Evolutionary conservation across 2,329 filamentous ascomycete genomes (phyloP).

Genomic region (Basipetospora sp.): DNA sequence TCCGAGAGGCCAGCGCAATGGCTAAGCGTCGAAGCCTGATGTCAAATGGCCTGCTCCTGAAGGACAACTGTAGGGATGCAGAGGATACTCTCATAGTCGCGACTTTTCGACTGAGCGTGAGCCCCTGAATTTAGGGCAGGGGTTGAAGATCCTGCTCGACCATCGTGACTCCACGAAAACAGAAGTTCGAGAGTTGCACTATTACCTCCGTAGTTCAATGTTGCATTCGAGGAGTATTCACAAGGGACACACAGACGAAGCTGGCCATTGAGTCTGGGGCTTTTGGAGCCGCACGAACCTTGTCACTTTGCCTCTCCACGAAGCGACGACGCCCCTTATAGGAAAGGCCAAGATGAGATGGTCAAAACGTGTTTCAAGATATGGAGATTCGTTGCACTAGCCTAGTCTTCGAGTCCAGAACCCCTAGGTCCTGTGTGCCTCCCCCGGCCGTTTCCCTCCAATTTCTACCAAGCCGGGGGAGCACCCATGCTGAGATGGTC

Average conservation of each 20-base stretch:
- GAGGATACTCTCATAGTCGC: too few relatives aligned
- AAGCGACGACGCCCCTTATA: background rate
- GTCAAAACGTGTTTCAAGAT: conserved; percentile 7
- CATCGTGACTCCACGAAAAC: too few relatives aligned
- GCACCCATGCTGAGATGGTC: conserved; percentile 2
- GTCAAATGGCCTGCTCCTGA: too few relatives aligned
- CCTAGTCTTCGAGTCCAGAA: background rate
- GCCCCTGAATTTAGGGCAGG: too few relatives aligned
- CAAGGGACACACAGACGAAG: background rate
- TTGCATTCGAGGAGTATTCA: too few relatives aligned
- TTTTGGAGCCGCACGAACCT: background rate
- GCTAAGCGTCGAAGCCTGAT: too few relatives aligned
- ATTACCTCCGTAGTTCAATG: too few relatives aligned
- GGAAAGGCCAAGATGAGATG: conserved; percentile 4
- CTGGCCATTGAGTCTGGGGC: background rate
- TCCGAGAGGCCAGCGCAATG: too few relatives aligned
- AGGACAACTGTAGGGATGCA: too few relatives aligned
- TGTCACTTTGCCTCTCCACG: background rate
- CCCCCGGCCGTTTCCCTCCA: background rate
- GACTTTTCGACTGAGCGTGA: too few relatives aligned
- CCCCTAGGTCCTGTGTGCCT: background rate
- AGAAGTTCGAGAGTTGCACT: too few relatives aligned
- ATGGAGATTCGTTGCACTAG: background rate
- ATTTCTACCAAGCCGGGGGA: conserved; percentile 4
- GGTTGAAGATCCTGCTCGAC: too few relatives aligned